phyloP scores from a whole-genome alignment of 1,284 basidiomycete genomes.

The Golubevia sp. region DNA sequence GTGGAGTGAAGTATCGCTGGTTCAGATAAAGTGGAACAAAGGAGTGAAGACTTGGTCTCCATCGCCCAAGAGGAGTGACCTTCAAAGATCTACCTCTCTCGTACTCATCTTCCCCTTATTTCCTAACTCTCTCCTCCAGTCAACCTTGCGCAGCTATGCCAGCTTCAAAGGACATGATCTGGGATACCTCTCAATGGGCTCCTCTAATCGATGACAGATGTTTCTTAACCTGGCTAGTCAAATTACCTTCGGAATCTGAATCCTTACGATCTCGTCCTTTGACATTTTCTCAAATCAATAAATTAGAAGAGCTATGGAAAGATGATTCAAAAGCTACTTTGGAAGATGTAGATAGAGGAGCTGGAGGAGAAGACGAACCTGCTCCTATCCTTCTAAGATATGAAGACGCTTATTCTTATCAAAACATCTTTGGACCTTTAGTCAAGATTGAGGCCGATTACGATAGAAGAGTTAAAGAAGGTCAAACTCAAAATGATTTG shows the following conservation, averaged over 20 bases:
- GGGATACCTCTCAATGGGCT: slow-evolving; percentile 97
- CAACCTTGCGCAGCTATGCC: slow-evolving; percentile 94
- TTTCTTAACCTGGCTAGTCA: slow-evolving; percentile 98
- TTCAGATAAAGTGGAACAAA: too few species aligned
- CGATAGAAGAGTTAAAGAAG: slow-evolving; percentile 95
- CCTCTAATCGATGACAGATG: slow-evolving; percentile 97
- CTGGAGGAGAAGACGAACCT: slow-evolving; percentile 73
- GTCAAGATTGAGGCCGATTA: slow-evolving; percentile 99
- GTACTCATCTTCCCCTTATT: not conserved
- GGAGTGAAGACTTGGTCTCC: too few species aligned
- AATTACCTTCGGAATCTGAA: slow-evolving; percentile 92
- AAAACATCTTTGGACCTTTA: slow-evolving; percentile 96
- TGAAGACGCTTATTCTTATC: slow-evolving; percentile 98
- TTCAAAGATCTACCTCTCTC: not conserved
- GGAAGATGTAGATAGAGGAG: slow-evolving; percentile 94
- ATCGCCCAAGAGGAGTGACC: too few species aligned
- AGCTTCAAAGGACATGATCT: slow-evolving; percentile 90
- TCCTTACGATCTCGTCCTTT: slow-evolving; percentile 93
- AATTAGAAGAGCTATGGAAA: slow-evolving; percentile 96
- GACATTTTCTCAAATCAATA: slow-evolving; percentile 93
- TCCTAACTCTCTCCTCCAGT: slow-evolving; percentile 63
- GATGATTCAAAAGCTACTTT: slow-evolving; percentile 92
- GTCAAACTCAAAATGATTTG: slow-evolving; percentile 96
- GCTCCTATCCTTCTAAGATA: slow-evolving; percentile 83
- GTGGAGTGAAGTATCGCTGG: not conserved